Conservation (phyloP, 495 filamentous ascomycete genomes). For the Bryoglossum gracile region DNA sequence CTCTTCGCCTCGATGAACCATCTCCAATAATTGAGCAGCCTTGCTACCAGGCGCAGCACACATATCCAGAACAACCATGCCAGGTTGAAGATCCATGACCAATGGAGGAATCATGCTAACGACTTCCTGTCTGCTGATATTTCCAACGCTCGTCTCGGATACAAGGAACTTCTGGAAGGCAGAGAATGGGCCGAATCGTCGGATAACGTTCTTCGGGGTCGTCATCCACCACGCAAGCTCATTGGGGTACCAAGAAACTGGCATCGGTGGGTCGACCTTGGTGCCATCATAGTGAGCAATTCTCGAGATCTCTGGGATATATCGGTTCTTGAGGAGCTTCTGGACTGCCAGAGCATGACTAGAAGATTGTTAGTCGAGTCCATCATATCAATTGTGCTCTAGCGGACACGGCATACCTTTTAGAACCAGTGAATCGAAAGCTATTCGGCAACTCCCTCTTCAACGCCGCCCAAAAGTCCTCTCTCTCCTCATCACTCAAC, state of each 20-base stretch:
- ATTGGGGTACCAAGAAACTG: conserved; percentile 88
- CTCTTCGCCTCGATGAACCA: conserved; percentile 89
- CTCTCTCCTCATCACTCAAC: conserved; percentile 62
- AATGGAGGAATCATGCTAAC: conserved; percentile 99
- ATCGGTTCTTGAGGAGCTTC: conserved; percentile 72
- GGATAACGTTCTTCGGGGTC: conserved; percentile 86
- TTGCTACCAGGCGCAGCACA: conserved; percentile 97
- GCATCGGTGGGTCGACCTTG: conserved; percentile 67
- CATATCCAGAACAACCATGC: conserved; percentile 89
- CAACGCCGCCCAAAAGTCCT: conserved; percentile 75
- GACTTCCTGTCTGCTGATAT: conserved; percentile 93
- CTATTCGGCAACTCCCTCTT: conserved; percentile 83
- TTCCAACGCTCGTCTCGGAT: conserved; percentile 91
- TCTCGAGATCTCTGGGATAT: conserved; percentile 80
- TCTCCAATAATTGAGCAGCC: conserved; percentile 88
- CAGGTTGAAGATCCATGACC: conserved; percentile 80
- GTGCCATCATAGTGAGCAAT: conserved; percentile 69
- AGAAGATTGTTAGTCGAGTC: no score
- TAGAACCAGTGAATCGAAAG: conserved; percentile 92
- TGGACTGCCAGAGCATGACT: conserved; percentile 85
- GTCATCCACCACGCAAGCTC: conserved; percentile 93
- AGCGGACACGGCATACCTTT: no score
- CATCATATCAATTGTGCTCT: no score
- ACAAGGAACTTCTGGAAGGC: conserved; percentile 98
- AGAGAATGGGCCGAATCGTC: conserved; percentile 84